phyloP scores from a whole-genome alignment of 2,329 filamentous ascomycete species.

The Hypoxylon sp. region DNA sequence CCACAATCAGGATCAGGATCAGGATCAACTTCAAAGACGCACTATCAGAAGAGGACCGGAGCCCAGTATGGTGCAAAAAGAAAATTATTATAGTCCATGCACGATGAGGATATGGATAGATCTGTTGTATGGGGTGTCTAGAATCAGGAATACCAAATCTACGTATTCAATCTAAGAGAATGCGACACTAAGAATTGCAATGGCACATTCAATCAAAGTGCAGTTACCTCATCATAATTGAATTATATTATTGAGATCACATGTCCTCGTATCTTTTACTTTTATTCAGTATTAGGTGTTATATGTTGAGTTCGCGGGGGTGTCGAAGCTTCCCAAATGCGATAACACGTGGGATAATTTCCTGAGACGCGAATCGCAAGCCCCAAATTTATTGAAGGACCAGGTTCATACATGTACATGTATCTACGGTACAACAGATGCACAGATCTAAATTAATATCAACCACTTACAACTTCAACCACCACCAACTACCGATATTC shows the following conservation, averaged over 20 bases:
- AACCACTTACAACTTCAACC: slow-evolving; percentile 17
- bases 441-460: background rate
- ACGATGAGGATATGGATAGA: background rate
- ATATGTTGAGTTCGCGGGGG: slow-evolving; percentile 9
- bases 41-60: background rate
- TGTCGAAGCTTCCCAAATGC: slow-evolving; percentile 14
- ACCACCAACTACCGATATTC: slow-evolving; percentile 18
- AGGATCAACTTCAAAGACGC: background rate
- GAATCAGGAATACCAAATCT: background rate
- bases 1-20: slow-evolving; percentile 1
- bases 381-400: slow-evolving; percentile 33
- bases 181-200: background rate
- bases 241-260: background rate
- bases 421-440: slow-evolving; percentile 5
- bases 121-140: background rate
- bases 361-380: slow-evolving; percentile 37
- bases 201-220: background rate
- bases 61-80: background rate
- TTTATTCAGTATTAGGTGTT: background rate
- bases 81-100: background rate
- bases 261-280: background rate
- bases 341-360: slow-evolving; percentile 39
- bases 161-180: background rate
- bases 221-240: background rate
- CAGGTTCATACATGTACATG: slow-evolving; percentile 7